Evolutionary conservation across 768 basidiomycete genomes (phyloP), one percentile per base, ranked within the genome.

Genomic region (Lentinula boryana): DNA sequence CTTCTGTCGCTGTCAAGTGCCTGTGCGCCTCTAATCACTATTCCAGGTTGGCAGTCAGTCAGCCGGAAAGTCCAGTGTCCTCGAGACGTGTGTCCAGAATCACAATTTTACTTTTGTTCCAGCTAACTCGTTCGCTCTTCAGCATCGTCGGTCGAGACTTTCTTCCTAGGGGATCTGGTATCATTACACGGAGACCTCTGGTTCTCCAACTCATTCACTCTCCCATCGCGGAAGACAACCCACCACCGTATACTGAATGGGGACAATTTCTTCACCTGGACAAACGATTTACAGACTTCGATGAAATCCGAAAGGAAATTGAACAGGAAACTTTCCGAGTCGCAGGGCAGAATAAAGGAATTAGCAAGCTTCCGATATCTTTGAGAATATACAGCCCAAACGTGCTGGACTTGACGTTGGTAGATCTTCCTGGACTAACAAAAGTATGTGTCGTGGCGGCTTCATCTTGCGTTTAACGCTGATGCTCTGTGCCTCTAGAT

Each of bases 281-380:
- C 82, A 93, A 92, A 71, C 85, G 91, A 43, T 98, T 95, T 75
- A 95, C 93, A n/a, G 96, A 98, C 70, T 98, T 95, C 68, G 78
- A 83, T 49, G 96, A 98, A 68, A 90, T 98, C 64, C 83, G 96
- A 43, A 90, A 88, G 65, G 97, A 99, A 77, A 99, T 99, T 62
- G 97, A 99, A 74, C 89, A 92, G 70, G 97, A 99, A 78, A 99
- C 97, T 1, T 95, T 88, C 72, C 80, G 97, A 48, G 95, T 99
- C 16, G 97, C 97, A 0, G 97, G 97, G 0, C 95, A 98, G 78
- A 98, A 98, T 75, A 99, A 98, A 75, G 97, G 97, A 49, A 89
- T 99, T 62, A 95, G 93, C 76, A 95, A 95, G 71, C 74, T 97
- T 51, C 95, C 96, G 1, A 98, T 98, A 68, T 93, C 95, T 61